Conservation (phyloP, 2,329 filamentous ascomycete genomes). For the Botrytis tulipae region DNA sequence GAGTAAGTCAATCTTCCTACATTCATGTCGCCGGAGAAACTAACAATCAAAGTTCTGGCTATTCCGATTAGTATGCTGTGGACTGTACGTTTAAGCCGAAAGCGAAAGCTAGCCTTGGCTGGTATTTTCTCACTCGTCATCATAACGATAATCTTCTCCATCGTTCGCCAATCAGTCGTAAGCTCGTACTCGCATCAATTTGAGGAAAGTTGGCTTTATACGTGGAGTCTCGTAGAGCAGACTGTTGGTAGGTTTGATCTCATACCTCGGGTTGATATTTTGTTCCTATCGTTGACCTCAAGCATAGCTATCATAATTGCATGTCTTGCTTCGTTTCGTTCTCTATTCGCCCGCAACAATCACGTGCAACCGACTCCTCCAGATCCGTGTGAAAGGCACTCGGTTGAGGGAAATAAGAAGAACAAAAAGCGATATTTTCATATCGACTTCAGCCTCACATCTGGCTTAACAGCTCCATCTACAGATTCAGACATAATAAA, state of each 20-base stretch:
- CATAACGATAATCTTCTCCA: neutral
- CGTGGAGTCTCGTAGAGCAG: neutral
- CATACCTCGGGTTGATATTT: neutral
- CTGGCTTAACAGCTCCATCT: neutral
- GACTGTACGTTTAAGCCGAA: neutral
- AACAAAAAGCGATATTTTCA: neutral
- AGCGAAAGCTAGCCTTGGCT: neutral
- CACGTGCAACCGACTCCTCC: neutral
- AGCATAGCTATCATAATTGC: neutral
- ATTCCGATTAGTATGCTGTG: slow-evolving; percentile 4
- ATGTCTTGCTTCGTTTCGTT: neutral
- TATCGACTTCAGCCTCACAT: neutral
- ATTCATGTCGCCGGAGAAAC: neutral
- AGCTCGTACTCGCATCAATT: neutral
- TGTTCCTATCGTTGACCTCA: neutral
- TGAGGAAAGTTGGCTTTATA: slow-evolving; percentile 1
- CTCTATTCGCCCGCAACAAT: neutral
- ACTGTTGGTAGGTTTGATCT: neutral
- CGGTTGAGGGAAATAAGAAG: neutral
- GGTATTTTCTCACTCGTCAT: slow-evolving; percentile 9
- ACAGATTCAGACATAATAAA: neutral
- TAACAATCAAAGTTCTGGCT: neutral
- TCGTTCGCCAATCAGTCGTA: neutral
- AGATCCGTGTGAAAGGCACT: neutral
- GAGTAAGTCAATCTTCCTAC: neutral